Percentiles rank a stretch among this genome's conserved stretches.
phyloP scores from a whole-genome alignment of 1,284 basidiomycete species.

The Ceratobasidium sp. region DNA sequence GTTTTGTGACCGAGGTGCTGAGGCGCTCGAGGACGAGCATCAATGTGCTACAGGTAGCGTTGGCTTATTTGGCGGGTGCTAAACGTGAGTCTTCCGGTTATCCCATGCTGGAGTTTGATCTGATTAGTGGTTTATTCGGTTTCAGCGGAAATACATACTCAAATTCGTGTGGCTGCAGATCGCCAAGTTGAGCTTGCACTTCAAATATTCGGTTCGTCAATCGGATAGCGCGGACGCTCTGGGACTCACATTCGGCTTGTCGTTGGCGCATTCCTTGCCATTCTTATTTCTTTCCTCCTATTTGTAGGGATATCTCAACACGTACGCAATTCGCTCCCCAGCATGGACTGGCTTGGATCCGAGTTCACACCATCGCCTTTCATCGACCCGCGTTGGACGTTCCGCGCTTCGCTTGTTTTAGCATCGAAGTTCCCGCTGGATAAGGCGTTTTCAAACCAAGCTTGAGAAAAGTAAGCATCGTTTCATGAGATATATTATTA shows the following conservation, averaged over 20 bases:
- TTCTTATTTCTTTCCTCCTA: background rate
- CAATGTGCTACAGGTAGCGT: slow-evolving; percentile 45
- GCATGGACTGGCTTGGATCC: slow-evolving; percentile 5
- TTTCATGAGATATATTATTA: background rate
- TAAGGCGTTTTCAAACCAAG: slow-evolving; percentile 89
- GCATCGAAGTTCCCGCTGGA: slow-evolving; percentile 95
- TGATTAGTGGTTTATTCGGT: no score
- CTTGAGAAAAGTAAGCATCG: slow-evolving; percentile 79
- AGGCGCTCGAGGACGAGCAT: slow-evolving; percentile 39
- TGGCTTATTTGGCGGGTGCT: slow-evolving; percentile 43
- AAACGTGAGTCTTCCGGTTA: no score
- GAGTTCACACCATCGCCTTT: slow-evolving; percentile 62
- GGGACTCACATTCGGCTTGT: no score
- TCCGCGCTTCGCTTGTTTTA: slow-evolving; percentile 86
- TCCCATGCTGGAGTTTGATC: no score
- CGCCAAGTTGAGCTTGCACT: no score
- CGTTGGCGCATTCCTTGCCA: no score
- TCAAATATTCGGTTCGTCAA: no score
- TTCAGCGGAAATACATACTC: no score
- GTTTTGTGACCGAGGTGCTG: background rate
- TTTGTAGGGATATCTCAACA: background rate
- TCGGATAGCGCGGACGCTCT: no score
- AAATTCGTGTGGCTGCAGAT: no score
- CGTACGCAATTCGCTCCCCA: background rate
- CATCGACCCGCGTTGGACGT: slow-evolving; percentile 86